Conservation (phyloP, 306 rosid genomes). For the Lathyrus aphaca region DNA sequence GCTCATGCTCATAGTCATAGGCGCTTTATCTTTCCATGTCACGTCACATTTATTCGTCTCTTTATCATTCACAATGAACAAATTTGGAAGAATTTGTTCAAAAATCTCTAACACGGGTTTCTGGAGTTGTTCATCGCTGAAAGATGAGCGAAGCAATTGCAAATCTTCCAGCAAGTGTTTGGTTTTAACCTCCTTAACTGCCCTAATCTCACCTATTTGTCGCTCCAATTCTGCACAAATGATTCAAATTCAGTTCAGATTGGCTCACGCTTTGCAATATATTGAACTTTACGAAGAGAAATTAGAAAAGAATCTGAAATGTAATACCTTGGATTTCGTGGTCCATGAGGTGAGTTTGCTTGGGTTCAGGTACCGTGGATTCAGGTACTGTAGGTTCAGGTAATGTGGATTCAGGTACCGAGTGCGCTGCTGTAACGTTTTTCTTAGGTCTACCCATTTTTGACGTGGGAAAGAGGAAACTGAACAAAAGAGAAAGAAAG, state of each 20-base stretch:
- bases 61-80: slow-evolving; percentile 46
- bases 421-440: slow-evolving; percentile 34
- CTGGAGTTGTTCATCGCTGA: slow-evolving; percentile 59
- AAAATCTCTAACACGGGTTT: slow-evolving; percentile 57
- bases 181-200: slow-evolving; percentile 75
- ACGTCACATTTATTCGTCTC: slow-evolving; percentile 54
- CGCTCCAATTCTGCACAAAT: slow-evolving; percentile 53
- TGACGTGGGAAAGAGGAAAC: background rate
- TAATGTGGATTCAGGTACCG: slow-evolving; percentile 36
- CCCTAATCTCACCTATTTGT: slow-evolving; percentile 68
- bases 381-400: slow-evolving; percentile 28
- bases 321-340: slow-evolving; percentile 55
- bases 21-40: slow-evolving; percentile 40
- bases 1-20: slow-evolving; percentile 6
- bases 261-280: background rate
- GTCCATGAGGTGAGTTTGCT: slow-evolving; percentile 52
- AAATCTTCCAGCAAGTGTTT: slow-evolving; percentile 67
- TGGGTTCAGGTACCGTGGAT: slow-evolving; percentile 26
- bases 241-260: background rate
- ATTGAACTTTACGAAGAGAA: background rate
- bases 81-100: slow-evolving; percentile 57
- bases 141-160: slow-evolving; percentile 66
- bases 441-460: slow-evolving; percentile 61
- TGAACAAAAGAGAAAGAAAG: background rate
- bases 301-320: background rate